Evolutionary conservation across 202 grass and related monocot genomes (phyloP), one percentile per base, ranked within the genome.

Genomic region (Panicum virgatum): DNA sequence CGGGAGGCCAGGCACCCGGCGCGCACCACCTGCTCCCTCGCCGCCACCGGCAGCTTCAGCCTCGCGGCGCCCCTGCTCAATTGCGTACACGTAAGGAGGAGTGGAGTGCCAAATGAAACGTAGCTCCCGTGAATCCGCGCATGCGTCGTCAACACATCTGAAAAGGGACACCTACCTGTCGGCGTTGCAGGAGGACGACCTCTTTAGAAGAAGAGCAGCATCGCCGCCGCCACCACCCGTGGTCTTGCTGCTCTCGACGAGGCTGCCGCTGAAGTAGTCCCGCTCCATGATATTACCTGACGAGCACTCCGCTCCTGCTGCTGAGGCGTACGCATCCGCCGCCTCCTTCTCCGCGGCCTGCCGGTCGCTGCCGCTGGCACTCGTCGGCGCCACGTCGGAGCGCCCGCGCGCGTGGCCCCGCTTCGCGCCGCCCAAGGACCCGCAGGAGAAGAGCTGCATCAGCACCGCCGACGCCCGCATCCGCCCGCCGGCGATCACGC

Each of bases 261-360:
- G 86, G 85, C 88, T 97, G 23, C 94, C 94, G 54, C 94, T 97
- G 52, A 94, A 97, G 77, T 91, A 97, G 30, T 94, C 94, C n/a
- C 87, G 81, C 9, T 94, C 91, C 80, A 80, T 77, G 40, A 45
- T 23, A 26, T 79, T 32, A 29, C 39, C n/a, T 0, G 65, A 69
- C 22, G 13, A 16, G 66, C 66, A 27, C 16, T 50, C 76, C 46
- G 73, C 69, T 7, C 25, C 62, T 32, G 73, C 16, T 20, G 25
- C 18, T 2, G 67, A 25, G 6, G 7, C 3, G 34, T 3, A 4
- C 3, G 23, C 23, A 47, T 66, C 54, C 44, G n/a, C n/a, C n/a
- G 45, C 11, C 37, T 64, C 36, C 66, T 84, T 66, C 0, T 50
- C 18, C 16, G 3, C 37, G 4, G 40, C 36, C n/a, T 9, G 43